Conservation (phyloP, 192 early-diverging fungal species). For the Cetraspora pellucida region DNA sequence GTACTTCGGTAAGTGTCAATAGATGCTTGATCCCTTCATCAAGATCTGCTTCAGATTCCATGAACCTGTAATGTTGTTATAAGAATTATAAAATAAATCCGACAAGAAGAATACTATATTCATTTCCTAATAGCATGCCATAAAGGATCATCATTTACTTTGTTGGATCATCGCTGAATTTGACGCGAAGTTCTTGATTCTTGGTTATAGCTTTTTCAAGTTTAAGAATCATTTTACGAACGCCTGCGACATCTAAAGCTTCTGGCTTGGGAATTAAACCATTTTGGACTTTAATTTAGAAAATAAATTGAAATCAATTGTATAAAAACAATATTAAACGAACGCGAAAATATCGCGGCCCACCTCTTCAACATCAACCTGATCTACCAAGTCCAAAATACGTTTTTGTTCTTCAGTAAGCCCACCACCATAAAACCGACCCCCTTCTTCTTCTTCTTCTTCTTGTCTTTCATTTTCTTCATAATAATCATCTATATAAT, state of each 20-base stretch:
- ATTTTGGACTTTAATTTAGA: background rate
- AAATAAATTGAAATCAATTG: no score
- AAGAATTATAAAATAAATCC: background rate
- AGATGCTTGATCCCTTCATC: conserved; percentile 87
- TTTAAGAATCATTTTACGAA: conserved; percentile 77
- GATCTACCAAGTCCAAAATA: conserved; percentile 83
- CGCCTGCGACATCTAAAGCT: conserved; percentile 61
- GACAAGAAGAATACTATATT: background rate
- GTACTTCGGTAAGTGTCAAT: conserved; percentile 73
- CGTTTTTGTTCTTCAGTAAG: conserved; percentile 74
- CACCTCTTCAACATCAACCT: conserved; percentile 75
- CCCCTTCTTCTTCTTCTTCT: conserved; percentile 72
- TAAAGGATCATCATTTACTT: conserved; percentile 37
- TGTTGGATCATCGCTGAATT: conserved; percentile 72
- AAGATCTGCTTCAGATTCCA: conserved; percentile 94
- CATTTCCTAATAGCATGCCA: background rate
- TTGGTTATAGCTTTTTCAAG: conserved; percentile 86
- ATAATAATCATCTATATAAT: conserved; percentile 22
- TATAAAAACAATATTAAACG: background rate
- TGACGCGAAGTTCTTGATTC: conserved; percentile 86
- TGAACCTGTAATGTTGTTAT: conserved; percentile 57
- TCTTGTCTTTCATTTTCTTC: conserved; percentile 26
- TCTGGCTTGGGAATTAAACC: conserved; percentile 24
- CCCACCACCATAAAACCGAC: conserved; percentile 84
- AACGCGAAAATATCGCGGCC: background rate